A percentile compares a stretch with the other conserved stretches of the same genome.
phyloP scores from a whole-genome alignment of 768 basidiomycete species.

The Melanogaster broomeanus region DNA sequence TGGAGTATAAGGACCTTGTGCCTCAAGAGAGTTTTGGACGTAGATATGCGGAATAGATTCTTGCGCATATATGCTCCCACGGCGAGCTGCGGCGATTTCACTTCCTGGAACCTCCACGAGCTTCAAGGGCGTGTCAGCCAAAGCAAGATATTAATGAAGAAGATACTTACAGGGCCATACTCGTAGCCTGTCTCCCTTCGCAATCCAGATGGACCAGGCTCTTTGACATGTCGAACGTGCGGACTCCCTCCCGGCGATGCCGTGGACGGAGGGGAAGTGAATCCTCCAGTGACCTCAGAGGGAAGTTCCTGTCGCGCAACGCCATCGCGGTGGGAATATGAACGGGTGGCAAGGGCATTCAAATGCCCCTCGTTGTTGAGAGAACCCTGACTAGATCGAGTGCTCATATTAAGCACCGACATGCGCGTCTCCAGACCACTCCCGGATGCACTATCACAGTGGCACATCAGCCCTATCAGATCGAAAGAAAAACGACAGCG shows the following conservation, averaged over 20 bases:
- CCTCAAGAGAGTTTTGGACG: constrained; percentile 16
- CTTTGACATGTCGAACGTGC: constrained; percentile 25
- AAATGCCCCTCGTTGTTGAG: constrained; percentile 32
- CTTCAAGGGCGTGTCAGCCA: constrained; percentile 5
- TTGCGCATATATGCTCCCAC: constrained; percentile 24
- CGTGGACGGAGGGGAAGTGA: constrained; percentile 47
- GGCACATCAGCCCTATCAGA: constrained; percentile 27
- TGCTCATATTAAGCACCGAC: constrained; percentile 32
- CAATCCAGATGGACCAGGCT: constrained; percentile 19
- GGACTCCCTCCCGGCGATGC: constrained; percentile 42
- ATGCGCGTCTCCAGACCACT: constrained; percentile 28
- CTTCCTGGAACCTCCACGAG: constrained; percentile 24
- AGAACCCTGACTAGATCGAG: constrained; percentile 34
- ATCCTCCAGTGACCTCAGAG: constrained; percentile 29
- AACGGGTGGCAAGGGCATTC: constrained; percentile 15
- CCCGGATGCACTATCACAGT: constrained; percentile 29
- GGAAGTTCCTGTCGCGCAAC: constrained; percentile 23
- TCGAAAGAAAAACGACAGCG: constrained; percentile 8
- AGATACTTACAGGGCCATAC: constrained; percentile 22
- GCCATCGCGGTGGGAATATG: constrained; percentile 24
- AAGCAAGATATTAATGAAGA: not conserved
- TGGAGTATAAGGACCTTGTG: constrained; percentile 15
- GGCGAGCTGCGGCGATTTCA: constrained; percentile 22
- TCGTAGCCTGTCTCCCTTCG: constrained; percentile 30
- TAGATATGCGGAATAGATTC: constrained; percentile 26